Evolutionary conservation across 441 rosid genomes (phyloP).

Genomic region (Gossypium schwendimanii): DNA sequence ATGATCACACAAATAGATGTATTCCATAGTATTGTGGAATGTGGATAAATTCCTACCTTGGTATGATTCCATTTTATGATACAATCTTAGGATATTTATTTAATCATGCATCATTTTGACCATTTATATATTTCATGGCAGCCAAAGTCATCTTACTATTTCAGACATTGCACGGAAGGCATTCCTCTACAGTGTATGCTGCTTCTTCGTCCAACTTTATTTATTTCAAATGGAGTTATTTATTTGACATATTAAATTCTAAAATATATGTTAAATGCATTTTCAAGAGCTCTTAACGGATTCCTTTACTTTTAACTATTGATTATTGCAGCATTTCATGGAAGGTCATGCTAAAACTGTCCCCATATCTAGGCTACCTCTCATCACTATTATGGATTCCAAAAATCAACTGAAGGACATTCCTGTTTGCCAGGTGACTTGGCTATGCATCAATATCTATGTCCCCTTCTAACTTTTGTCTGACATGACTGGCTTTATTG

Average conservation of each 20-base stretch:
- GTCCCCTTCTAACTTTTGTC: conserved; percentile 10
- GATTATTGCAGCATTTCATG: conserved; percentile 79
- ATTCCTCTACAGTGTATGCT: conserved; percentile 84
- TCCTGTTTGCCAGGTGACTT: conserved; percentile 83
- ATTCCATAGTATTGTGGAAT: background rate
- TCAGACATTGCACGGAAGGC: conserved; percentile 98
- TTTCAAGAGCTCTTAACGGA: conserved; percentile 1
- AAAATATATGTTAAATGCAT: background rate
- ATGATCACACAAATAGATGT: background rate
- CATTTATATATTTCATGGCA: conserved; percentile 31
- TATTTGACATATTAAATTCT: background rate
- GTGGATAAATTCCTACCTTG: background rate
- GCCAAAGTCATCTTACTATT: conserved; percentile 79
- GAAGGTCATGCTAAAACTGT: conserved; percentile 97
- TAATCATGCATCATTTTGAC: background rate
- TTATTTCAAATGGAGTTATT: background rate
- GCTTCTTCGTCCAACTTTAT: conserved; percentile 3
- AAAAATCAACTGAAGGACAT: conserved; percentile 72
- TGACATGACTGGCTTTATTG: conserved; percentile 22
- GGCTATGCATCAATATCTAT: conserved; percentile 7
- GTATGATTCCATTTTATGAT: background rate
- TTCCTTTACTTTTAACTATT: conserved; percentile 16
- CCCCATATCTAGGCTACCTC: conserved; percentile 89
- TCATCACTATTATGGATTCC: conserved; percentile 65
- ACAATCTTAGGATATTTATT: background rate